Base-by-base conservation (phyloP, 129 eudicot genomes). In the Ambrosia artemisiifolia region DNA sequence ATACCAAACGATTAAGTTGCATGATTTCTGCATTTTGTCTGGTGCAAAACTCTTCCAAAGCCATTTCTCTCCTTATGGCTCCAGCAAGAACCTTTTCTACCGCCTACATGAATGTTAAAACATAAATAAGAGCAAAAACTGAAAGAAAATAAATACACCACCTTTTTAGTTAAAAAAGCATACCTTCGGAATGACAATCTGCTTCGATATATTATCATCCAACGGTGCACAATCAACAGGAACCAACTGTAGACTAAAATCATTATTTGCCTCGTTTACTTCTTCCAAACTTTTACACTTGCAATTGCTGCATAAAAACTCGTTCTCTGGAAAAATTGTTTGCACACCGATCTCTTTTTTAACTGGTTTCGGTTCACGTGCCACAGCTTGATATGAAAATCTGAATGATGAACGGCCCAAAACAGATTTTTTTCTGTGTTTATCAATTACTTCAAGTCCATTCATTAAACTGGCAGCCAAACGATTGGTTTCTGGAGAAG, bases 1-100 rank as follows among this genome's bases (percentile, higher is more conserved):
- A 53, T 80, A 90, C 99, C 94, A 95, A 80, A 67, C 97, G 97
- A 71, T 88, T 95, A 49, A 95, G 96, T 51, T 95, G 91, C 83
- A 69, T 80, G 72, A 95, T 95, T 80, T 90, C 97, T 63, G 85
- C 64, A 61, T 72, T 73, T 83, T 95, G 94, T 71, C 77, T 88
- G 44, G 83, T 82, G 79, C 99, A 90, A 53, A 74, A 86, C 77
- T 95, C 99, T 67, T 90, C 99, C 60, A 95, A 63, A 34, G 97
- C 97, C 97, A 95, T 90, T 83, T 95, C 99, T 81, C 99, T 87
- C 79, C 99, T 86, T 61, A 95, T 88, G 49, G 97, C 96, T 70
- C 99, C 99, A 14, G 99, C 97, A 79, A 95, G 77, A 3, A 95
- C 99, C 78, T 90, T 95, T 73, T 95, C 99, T 24, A 95, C 97